Evolutionary conservation across 139 green algal genomes (phyloP).

Genomic region (Limnomonas spitsbergensis): DNA sequence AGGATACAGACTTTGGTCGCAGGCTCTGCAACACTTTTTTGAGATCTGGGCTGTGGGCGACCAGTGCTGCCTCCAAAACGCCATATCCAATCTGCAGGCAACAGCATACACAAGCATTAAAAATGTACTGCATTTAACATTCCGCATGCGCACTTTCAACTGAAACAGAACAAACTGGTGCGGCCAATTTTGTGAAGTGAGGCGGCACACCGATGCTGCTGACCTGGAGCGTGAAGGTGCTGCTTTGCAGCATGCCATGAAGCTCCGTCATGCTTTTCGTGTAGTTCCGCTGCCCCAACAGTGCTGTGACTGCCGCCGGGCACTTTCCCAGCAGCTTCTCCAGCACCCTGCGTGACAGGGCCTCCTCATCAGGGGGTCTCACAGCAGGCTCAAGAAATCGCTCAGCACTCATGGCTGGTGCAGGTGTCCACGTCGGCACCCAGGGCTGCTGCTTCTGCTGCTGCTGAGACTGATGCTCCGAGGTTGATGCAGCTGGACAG

Average conservation of each 20-base stretch:
- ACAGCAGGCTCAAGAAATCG: neutral
- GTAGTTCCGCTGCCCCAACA: constrained; percentile 5
- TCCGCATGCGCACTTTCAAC: neutral
- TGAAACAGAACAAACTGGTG: neutral
- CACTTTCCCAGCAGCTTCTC: neutral
- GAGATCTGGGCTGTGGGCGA: neutral
- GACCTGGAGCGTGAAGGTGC: constrained; percentile 16
- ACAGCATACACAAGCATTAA: neutral
- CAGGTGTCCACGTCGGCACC: constrained; percentile 6
- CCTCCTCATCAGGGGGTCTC: constrained; percentile 1
- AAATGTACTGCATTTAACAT: neutral
- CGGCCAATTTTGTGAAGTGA: too few relatives aligned
- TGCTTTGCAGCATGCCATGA: constrained; percentile 13
- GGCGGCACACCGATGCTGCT: too few relatives aligned
- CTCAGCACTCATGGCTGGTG: constrained; percentile 5
- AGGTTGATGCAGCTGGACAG: too few relatives aligned
- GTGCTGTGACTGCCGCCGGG: neutral
- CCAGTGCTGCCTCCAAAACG: neutral
- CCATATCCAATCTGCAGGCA: neutral
- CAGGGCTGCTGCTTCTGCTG: constrained; percentile 2
- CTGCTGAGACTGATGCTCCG: constrained; percentile 18
- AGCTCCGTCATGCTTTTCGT: neutral
- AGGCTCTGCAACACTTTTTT: neutral
- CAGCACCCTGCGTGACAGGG: neutral
- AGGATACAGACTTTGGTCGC: too few relatives aligned